Conservation (phyloP, 768 basidiomycete genomes). For the Tricholoma matsutake region DNA sequence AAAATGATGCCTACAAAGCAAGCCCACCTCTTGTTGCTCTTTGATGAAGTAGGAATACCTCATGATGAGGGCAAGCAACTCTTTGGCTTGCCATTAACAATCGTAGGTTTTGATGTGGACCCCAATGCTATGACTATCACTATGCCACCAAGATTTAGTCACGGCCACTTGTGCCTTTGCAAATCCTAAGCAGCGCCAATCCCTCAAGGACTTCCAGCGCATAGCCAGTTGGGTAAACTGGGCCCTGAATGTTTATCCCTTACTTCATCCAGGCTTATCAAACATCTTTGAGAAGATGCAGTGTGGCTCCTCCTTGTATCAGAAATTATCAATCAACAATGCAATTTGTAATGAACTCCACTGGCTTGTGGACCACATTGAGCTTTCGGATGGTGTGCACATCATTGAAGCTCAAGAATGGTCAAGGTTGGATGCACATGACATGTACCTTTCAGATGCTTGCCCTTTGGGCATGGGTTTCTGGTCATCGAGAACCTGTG, state of each 20-base stretch:
- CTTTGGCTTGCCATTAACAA: conserved; percentile 22
- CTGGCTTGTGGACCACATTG: no score
- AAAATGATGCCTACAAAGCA: conserved; percentile 26
- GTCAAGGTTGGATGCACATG: no score
- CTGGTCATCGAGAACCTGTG: no score
- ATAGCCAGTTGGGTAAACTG: conserved; percentile 39
- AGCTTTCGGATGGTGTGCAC: no score
- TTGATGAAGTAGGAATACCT: conserved; percentile 23
- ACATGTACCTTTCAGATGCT: no score
- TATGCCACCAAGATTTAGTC: conserved; percentile 14
- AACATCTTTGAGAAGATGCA: conserved; percentile 29
- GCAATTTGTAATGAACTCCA: no score
- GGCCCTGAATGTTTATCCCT: conserved; percentile 24
- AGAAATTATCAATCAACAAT: no score
- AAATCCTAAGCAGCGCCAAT: background rate
- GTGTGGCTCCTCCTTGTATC: conserved; percentile 10
- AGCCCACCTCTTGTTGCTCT: conserved; percentile 30
- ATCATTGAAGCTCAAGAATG: no score
- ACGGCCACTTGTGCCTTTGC: background rate
- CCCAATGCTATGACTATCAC: conserved; percentile 7
- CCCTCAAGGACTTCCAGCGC: conserved; percentile 22
- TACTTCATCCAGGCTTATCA: conserved; percentile 24
- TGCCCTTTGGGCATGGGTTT: no score
- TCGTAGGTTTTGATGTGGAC: conserved; percentile 40
- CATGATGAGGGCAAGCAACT: conserved; percentile 2